These are phyloP conservation scores for Cladophialophora immunda DNA, from an alignment of 2,329 filamentous ascomycete species.

Conservation along the genomic window DNA sequence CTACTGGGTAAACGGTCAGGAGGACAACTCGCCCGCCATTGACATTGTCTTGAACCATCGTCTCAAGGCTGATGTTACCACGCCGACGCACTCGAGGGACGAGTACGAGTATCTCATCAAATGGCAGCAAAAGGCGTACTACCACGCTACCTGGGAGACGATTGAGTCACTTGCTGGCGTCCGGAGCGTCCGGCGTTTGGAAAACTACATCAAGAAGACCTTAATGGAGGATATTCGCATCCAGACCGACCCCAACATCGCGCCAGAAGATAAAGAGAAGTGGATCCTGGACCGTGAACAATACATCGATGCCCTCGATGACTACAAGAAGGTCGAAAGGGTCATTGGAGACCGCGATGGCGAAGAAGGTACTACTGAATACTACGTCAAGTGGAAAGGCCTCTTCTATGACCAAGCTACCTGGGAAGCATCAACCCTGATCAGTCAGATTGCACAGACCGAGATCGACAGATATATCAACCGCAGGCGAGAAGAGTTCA, in stretches of 20 bases:
- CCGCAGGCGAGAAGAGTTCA: constrained; percentile 79
- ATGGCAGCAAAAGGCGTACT: constrained; percentile 94
- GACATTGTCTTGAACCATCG: constrained; percentile 91
- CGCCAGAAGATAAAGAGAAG: constrained; percentile 87
- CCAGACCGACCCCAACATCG: constrained; percentile 75
- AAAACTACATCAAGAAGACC: constrained; percentile 91
- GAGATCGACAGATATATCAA: constrained; percentile 93
- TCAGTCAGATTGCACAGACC: constrained; percentile 80
- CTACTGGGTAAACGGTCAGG: constrained; percentile 74
- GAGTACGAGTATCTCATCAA: constrained; percentile 94
- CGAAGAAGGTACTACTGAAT: constrained; percentile 81
- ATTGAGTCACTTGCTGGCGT: constrained; percentile 76
- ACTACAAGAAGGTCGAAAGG: constrained; percentile 91
- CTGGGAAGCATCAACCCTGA: constrained; percentile 82
- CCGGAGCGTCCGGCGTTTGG: constrained; percentile 85
- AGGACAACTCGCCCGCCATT: constrained; percentile 84
- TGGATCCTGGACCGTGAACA: constrained; percentile 95
- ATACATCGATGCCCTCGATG: constrained; percentile 84
- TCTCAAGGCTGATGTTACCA: constrained; percentile 70
- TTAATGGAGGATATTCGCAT: constrained; percentile 82
- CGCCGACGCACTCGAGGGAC: constrained; percentile 60
- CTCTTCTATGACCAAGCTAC: constrained; percentile 93
- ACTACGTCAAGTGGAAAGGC: constrained; percentile 96
- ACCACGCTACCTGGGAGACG: constrained; percentile 95
- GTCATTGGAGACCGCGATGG: constrained; percentile 85